Conservation (phyloP, 345 rosid genomes). For the Firmiana major region DNA sequence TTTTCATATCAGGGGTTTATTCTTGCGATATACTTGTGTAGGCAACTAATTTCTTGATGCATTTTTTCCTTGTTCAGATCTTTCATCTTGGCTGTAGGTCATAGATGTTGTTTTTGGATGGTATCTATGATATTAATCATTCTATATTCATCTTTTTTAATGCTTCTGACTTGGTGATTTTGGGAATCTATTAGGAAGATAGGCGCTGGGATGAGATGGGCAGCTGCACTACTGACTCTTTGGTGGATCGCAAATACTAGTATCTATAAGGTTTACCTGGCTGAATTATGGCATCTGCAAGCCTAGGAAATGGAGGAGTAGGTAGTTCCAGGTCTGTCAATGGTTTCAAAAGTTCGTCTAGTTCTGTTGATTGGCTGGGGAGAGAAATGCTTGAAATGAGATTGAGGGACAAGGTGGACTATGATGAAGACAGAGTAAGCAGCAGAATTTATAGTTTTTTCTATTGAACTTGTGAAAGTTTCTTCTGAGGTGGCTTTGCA, state of each 20-base stretch:
- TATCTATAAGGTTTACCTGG: conserved; percentile 21
- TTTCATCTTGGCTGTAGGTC: neutral
- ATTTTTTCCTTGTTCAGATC: neutral
- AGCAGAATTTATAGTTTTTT: neutral
- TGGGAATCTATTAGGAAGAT: conserved; percentile 42
- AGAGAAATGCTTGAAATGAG: conserved; percentile 94
- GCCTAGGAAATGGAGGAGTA: conserved; percentile 84
- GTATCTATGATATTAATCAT: neutral
- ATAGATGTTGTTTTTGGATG: neutral
- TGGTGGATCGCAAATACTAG: conserved; percentile 39
- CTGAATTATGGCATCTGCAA: conserved; percentile 81
- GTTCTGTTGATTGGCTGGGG: conserved; percentile 94
- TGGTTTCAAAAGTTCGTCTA: conserved; percentile 83
- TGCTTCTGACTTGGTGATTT: conserved; percentile 26
- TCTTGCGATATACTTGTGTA: neutral
- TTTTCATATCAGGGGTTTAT: neutral
- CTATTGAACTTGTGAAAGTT: neutral
- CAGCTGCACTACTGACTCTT: conserved; percentile 28
- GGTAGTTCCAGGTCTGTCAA: conserved; percentile 92
- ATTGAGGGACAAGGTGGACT: conserved; percentile 76
- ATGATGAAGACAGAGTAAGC: conserved; percentile 83
- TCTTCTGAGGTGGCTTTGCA: conserved; percentile 1
- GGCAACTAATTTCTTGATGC: neutral
- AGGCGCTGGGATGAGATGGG: conserved; percentile 40
- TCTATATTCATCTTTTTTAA: neutral